Base-by-base conservation (phyloP, 768 basidiomycete genomes). In the Gloeophyllum trabeum region DNA sequence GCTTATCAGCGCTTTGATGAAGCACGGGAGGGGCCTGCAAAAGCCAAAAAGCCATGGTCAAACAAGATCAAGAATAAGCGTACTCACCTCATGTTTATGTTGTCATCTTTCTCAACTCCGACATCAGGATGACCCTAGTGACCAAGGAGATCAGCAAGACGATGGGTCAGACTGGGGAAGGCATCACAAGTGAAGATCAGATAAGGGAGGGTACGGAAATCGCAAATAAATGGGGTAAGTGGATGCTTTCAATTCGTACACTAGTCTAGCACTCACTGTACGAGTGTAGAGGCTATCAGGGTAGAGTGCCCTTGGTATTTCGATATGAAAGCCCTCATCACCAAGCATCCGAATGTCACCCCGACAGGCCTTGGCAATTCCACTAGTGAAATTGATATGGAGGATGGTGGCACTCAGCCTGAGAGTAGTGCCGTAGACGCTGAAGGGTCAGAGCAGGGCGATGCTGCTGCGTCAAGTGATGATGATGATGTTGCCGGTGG, bases 141-240 rank as follows among this genome's bases (percentile, higher is more conserved):
- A 37, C 36, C 36, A 12, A 37, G 12, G 10, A 13, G 20, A 10
- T 26, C 14, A 43, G 13, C 20, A 13, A 46, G 3, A 32, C 26
- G 24, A 22, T 48, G 43, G 40, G 40, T 2, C n/a, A 36, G 24
- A 48, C 47, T 2, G 47, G 47, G 6, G 43, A 6, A 22, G 47
- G 47, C 5, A 35, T 48, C 40, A 37, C 10, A 32, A 24, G 10
- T 24, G 12, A 3, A 34, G 18, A 23, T 26, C 21, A 4, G 32
- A 45, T 18, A 42, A 38, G 5, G 21, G 32, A 6, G 30, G 18
- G 24, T 14, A 30, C 13, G 3, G 4, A 25, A n/a, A 47, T 47
- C 22, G 24, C 22, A 1, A 47, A 47, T 30, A 47, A 43, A n/a
- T 47, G 46, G 46, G 2, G 46, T 47, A 35, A 7, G 46, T 46